Base-by-base conservation (phyloP, 208 protist species). In the Vickermania ingenoplastis region DNA sequence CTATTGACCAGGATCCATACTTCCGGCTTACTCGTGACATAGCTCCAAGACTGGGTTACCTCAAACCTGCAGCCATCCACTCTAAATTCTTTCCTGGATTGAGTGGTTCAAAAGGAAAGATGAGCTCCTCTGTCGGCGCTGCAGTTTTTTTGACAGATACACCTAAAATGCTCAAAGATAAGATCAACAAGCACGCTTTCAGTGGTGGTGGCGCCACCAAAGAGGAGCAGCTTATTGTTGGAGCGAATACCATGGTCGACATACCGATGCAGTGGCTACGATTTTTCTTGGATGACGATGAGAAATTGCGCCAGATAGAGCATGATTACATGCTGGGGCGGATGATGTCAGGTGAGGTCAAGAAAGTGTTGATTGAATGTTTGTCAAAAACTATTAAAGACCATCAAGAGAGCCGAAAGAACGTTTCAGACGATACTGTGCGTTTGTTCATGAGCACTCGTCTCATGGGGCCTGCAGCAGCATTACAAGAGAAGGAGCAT, bases 1-100 rank as follows among this genome's bases (percentile, higher is more conserved):
- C 92, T n/a, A 96, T 97, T 75, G 90, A 97, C 65, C 93, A 98
- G 69, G 99, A 99, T 75, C 98, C 98, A 13, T 99, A 99, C 79
- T 99, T 99, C 88, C 92, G 98, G 55, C 89, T 99, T 59, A 99
- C 98, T 4, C 73, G 98, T 27, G 98, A 99, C 74, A 91, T 99
- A 22, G 98, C 99, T 11, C 92, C 93, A 21, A 75, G 88, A 17
- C 66, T 99, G 2, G 95, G 92, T 2, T 96, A 86, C 29, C 69
- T 91, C 25, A 99, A 99, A 76, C 98, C 98, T 3, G 79, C 96
- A 5, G 75, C 99, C 5, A 94, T 99, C 31, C 97, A 99, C 75
- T 80, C 87, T 49, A 98, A 98, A 65, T 99, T 99, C 72, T 97
- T 99, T 71, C 98, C 98, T 0, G 94, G 96, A 2, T 82, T 99